phyloP scores from a whole-genome alignment of 2,329 filamentous ascomycete genomes.

The Tolypocladium ophioglossoides region DNA sequence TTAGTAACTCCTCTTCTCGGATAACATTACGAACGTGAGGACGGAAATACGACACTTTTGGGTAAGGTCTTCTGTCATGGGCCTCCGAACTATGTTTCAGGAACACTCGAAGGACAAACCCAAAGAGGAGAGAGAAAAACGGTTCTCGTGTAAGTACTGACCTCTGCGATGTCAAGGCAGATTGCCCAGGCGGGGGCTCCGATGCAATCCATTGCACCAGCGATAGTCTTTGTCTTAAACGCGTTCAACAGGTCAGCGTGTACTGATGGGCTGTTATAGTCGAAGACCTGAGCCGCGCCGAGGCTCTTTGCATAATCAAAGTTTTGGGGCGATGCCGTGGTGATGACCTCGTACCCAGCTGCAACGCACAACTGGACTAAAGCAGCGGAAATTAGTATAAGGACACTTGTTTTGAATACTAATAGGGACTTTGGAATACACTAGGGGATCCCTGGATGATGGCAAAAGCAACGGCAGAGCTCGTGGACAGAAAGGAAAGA shows the following conservation, averaged over 20 bases:
- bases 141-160: background rate
- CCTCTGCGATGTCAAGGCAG: background rate
- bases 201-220: background rate
- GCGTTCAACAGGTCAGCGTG: background rate
- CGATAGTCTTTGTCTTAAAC: background rate
- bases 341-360: conserved; percentile 33
- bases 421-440: background rate
- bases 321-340: conserved; percentile 31
- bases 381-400: conserved; percentile 7
- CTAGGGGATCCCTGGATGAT: background rate
- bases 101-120: too few relatives aligned
- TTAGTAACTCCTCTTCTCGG: background rate
- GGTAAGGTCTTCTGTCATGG: background rate
- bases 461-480: background rate
- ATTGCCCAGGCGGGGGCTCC: background rate
- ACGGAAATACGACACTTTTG: background rate
- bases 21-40: background rate
- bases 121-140: background rate
- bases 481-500: background rate
- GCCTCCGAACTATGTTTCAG: background rate
- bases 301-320: conserved; percentile 26
- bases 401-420: too few relatives aligned
- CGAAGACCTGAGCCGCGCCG: background rate
- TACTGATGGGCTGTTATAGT: background rate
- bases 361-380: conserved; percentile 33